phyloP scores from a whole-genome alignment of 805 yeast species.

The Barnettozyma populi region DNA sequence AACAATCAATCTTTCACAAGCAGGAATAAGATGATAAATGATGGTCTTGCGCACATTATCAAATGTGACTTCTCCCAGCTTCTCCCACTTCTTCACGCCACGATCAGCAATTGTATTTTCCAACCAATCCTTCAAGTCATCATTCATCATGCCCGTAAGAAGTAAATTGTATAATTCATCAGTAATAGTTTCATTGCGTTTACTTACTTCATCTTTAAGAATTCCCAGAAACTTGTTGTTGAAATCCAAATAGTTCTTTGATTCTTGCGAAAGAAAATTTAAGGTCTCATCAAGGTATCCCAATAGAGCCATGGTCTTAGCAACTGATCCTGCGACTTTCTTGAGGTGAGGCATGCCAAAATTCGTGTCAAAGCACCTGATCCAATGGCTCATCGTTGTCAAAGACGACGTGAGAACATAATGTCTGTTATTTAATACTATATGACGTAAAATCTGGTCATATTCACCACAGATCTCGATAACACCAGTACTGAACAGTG shows the following conservation, averaged over 20 bases:
- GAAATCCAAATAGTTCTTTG: slow-evolving; percentile 34
- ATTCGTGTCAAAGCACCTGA: slow-evolving; percentile 13
- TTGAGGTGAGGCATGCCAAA: slow-evolving; percentile 15
- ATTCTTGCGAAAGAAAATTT: slow-evolving; percentile 25
- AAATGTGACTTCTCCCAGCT: slow-evolving; percentile 44
- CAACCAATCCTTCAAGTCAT: slow-evolving; percentile 50
- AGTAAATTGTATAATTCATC: slow-evolving; percentile 42
- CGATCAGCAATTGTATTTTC: slow-evolving; percentile 63
- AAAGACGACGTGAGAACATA: slow-evolving; percentile 20
- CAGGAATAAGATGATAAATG: slow-evolving; percentile 46
- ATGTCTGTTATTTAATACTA: slow-evolving; percentile 9
- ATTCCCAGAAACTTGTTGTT: slow-evolving; percentile 30
- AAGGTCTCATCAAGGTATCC: slow-evolving; percentile 31
- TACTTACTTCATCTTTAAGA: slow-evolving; percentile 30
- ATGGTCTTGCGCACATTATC: slow-evolving; percentile 43
- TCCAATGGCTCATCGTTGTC: slow-evolving; percentile 16
- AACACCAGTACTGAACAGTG: slow-evolving; percentile 28
- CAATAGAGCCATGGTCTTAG: slow-evolving; percentile 24
- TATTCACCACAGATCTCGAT: slow-evolving; percentile 14
- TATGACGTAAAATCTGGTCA: slow-evolving; percentile 16
- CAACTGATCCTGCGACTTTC: slow-evolving; percentile 13
- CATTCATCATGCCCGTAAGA: slow-evolving; percentile 49
- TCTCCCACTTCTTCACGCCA: slow-evolving; percentile 52
- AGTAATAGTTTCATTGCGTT: slow-evolving; percentile 26
- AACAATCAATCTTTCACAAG: slow-evolving; percentile 49